Evolutionary conservation across 2,329 filamentous ascomycete genomes (phyloP).

Genomic region (Colletotrichum graminicola): DNA sequence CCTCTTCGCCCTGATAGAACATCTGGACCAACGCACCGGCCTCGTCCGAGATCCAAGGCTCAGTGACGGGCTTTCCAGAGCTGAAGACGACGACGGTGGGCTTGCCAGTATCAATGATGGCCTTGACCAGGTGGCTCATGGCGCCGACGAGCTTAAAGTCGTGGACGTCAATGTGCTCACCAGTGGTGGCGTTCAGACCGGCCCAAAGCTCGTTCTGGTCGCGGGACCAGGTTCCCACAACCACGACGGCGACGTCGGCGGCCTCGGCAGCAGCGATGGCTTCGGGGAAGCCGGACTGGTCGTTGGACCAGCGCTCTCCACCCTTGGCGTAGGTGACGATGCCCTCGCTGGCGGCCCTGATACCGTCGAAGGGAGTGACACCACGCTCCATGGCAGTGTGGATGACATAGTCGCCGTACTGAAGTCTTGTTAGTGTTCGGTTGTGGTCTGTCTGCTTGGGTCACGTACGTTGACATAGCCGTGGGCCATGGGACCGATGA

Average conservation of each 20-base stretch:
- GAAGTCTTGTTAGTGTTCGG: conserved; percentile 15
- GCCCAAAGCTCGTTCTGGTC: conserved; percentile 80
- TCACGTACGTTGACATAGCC: conserved; percentile 74
- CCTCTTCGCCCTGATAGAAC: conserved; percentile 80
- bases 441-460: neutral
- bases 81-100: conserved; percentile 77
- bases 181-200: conserved; percentile 79
- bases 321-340: conserved; percentile 76
- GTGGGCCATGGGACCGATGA: conserved; percentile 82
- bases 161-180: conserved; percentile 77
- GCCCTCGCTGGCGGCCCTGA: conserved; percentile 70
- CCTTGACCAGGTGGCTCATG: conserved; percentile 74
- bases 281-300: conserved; percentile 75
- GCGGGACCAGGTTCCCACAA: conserved; percentile 81
- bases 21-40: conserved; percentile 78
- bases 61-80: conserved; percentile 79
- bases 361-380: conserved; percentile 77
- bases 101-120: conserved; percentile 75
- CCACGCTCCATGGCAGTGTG: conserved; percentile 73
- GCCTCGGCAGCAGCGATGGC: conserved; percentile 74
- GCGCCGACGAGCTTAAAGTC: conserved; percentile 77
- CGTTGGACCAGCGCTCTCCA: conserved; percentile 79
- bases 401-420: conserved; percentile 81
- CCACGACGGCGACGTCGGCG: conserved; percentile 78
- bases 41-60: conserved; percentile 76